These are phyloP conservation scores for Eimeria sp. DNA, from an alignment of 169 alveolate genomes.

Conservation along the genomic window DNA sequence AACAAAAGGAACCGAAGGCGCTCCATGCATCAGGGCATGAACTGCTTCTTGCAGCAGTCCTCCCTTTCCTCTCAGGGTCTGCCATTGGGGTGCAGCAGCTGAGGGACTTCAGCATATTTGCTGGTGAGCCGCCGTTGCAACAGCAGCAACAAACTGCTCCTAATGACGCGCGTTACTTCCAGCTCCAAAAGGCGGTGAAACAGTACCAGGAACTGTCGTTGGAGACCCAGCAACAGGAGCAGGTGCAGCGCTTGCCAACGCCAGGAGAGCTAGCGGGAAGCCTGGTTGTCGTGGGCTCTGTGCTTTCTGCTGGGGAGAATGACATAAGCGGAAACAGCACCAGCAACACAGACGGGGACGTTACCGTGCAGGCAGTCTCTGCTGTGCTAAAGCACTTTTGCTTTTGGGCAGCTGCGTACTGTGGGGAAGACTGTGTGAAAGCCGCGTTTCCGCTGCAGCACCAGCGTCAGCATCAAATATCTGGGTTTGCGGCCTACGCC, in stretches of 20 bases:
- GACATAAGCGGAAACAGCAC: not conserved
- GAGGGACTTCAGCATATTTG: not conserved
- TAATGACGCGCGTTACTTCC: not conserved
- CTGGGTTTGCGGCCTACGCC: slow-evolving; percentile 39
- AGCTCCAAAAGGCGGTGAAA: slow-evolving; percentile 24
- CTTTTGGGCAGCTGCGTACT: slow-evolving; percentile 63
- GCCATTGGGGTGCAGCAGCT: slow-evolving; percentile 19
- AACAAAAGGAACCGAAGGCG: not conserved
- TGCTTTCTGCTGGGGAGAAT: not conserved
- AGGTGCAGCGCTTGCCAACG: slow-evolving; percentile 40
- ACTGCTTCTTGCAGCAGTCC: slow-evolving; percentile 29
- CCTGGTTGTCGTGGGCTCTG: slow-evolving; percentile 35
- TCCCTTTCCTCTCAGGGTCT: slow-evolving; percentile 54
- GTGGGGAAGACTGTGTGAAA: slow-evolving; percentile 16
- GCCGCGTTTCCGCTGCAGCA: slow-evolving; percentile 37
- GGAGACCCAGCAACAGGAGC: slow-evolving; percentile 31
- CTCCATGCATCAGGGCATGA: not conserved
- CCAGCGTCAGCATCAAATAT: not conserved
- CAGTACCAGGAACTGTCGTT: slow-evolving; percentile 25
- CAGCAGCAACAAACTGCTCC: slow-evolving; percentile 9
- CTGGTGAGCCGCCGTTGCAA: not conserved
- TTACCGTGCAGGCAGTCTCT: slow-evolving; percentile 39
- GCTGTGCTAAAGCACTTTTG: slow-evolving; percentile 51
- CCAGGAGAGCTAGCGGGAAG: slow-evolving; percentile 74
- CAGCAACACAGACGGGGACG: not conserved